Conservation (phyloP, 2,329 filamentous ascomycete genomes). For the Pleochaeta shiraiana region DNA sequence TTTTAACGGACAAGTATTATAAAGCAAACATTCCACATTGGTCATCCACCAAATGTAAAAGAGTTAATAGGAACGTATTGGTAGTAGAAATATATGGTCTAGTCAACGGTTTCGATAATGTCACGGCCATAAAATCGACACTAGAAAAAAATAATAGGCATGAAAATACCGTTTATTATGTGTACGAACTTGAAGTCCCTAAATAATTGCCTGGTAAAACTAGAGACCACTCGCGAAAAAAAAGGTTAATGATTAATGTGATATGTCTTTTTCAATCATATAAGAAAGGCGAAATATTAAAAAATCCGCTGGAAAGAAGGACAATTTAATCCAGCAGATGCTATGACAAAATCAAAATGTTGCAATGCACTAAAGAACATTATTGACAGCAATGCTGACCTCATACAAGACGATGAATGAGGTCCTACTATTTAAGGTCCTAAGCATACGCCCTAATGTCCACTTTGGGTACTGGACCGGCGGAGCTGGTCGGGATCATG, state of each 20-base stretch:
- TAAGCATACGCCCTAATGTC: too few relatives aligned
- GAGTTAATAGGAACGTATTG: not conserved
- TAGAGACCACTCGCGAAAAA: not conserved
- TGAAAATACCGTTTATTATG: not conserved
- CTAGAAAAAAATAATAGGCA: not conserved
- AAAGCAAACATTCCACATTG: not conserved
- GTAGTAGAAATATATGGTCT: not conserved
- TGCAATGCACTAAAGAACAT: not conserved
- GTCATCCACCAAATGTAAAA: not conserved
- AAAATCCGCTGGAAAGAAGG: not conserved
- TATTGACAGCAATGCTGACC: not conserved
- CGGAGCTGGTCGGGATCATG: too few relatives aligned
- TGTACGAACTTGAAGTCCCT: not conserved
- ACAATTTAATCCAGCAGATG: not conserved
- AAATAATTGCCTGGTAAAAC: not conserved
- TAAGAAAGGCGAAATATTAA: not conserved
- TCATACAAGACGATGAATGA: not conserved
- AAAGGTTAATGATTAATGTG: not conserved
- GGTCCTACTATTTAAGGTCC: too few relatives aligned
- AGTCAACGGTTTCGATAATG: not conserved
- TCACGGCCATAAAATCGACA: not conserved
- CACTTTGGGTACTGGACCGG: too few relatives aligned
- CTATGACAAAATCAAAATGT: not conserved
- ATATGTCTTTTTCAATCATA: not conserved
- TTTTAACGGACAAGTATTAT: not conserved